Evolutionary conservation across 2,329 filamentous ascomycete genomes (phyloP).

Genomic region (Diaporthe aspalathi): DNA sequence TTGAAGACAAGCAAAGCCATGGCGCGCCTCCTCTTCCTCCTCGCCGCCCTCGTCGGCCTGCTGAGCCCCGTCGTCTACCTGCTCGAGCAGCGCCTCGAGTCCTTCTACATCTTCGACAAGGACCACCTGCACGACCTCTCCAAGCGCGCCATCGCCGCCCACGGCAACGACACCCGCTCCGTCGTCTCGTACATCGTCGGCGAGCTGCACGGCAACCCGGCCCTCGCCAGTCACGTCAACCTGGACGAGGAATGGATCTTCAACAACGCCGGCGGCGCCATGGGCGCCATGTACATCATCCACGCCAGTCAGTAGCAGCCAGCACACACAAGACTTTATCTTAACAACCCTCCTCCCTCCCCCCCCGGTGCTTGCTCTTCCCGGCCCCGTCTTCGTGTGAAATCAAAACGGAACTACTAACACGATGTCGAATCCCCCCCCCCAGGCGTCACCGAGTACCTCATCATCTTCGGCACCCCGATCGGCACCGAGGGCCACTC

Average conservation of each 20-base stretch:
- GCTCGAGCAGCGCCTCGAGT: conserved; percentile 68
- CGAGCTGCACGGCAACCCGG: conserved; percentile 70
- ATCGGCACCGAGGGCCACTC: conserved; percentile 89
- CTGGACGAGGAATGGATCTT: conserved; percentile 86
- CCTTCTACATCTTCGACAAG: conserved; percentile 81
- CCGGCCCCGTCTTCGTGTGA: too few species aligned
- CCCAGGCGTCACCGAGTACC: conserved; percentile 82
- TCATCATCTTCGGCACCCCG: conserved; percentile 88
- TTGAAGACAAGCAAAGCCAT: too few species aligned
- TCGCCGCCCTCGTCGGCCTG: conserved; percentile 66
- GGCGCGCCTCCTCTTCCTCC: conserved; percentile 57
- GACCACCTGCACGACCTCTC: conserved; percentile 76
- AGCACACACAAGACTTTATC: too few species aligned
- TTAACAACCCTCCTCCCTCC: not conserved
- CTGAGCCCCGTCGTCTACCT: conserved; percentile 65
- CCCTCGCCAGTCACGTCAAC: conserved; percentile 68
- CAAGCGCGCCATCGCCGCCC: conserved; percentile 70
- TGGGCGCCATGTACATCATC: conserved; percentile 92
- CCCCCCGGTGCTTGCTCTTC: too few species aligned
- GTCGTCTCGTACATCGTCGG: conserved; percentile 77
- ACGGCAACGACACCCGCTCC: conserved; percentile 80
- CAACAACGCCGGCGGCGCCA: conserved; percentile 91
- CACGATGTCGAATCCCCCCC: not conserved
- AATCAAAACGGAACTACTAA: not conserved
- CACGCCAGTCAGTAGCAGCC: conserved; percentile 81